Evolutionary conservation across 768 basidiomycete genomes (phyloP).

Genomic region (Butyriboletus loyo): DNA sequence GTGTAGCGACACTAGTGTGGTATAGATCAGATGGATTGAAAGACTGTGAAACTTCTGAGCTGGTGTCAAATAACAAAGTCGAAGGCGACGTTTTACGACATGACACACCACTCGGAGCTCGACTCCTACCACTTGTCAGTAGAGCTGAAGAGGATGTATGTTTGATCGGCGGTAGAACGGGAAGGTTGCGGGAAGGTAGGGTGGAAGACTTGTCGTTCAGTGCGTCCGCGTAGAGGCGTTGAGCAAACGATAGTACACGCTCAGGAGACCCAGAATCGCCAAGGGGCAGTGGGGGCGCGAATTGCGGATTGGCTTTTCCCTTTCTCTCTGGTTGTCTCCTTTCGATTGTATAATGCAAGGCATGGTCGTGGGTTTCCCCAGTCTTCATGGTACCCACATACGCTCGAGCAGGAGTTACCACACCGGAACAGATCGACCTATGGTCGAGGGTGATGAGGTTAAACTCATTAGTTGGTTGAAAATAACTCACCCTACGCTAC

Average conservation of each 20-base stretch:
- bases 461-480: not conserved
- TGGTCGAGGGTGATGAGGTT: conserved; percentile 1
- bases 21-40: conserved; percentile 17
- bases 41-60: not conserved
- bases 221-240: conserved; percentile 45
- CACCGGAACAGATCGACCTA: conserved; percentile 1
- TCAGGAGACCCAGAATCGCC: conserved; percentile 4
- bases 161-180: conserved; percentile 6
- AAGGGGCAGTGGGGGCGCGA: not conserved
- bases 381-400: conserved; percentile 14
- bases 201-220: conserved; percentile 16
- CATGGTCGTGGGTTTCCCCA: conserved; percentile 6
- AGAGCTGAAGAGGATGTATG: not conserved
- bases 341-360: conserved; percentile 18
- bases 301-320: not conserved
- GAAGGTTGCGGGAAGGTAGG: not conserved
- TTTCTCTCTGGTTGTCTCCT: conserved; percentile 11
- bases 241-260: conserved; percentile 35
- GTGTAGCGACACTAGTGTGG: conserved; percentile 9
- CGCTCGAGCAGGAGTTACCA: conserved; percentile 21
- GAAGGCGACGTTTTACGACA: conserved; percentile 6
- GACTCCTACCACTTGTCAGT: not conserved
- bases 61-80: conserved; percentile 1
- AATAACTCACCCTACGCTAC: not conserved
- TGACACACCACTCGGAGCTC: not conserved